A percentile compares a stretch with the other conserved stretches of the same genome.
Conservation (phyloP, 116 monocot genomes). For the Cymodocea nodosa region DNA sequence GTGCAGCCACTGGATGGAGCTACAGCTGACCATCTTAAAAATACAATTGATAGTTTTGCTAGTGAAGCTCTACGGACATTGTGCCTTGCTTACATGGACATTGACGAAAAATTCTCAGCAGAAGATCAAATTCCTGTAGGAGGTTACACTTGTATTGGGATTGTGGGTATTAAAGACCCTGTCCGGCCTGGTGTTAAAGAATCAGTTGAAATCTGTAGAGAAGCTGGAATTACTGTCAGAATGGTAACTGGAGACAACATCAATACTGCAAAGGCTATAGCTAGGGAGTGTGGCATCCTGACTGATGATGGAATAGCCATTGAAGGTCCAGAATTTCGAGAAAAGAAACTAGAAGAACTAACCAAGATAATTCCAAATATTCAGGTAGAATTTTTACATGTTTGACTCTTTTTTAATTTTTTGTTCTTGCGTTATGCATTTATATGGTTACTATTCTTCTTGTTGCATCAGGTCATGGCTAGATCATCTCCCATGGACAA, state of each 20-base stretch:
- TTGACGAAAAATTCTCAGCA: slow-evolving; percentile 27
- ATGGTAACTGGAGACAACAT: slow-evolving; percentile 93
- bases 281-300: slow-evolving; percentile 70
- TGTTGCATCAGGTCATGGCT: slow-evolving; percentile 51
- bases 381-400: slow-evolving; percentile 23
- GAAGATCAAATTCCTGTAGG: slow-evolving; percentile 37
- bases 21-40: slow-evolving; percentile 13
- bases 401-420: not conserved
- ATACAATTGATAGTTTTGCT: slow-evolving; percentile 59
- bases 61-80: slow-evolving; percentile 71
- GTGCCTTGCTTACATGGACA: slow-evolving; percentile 58
- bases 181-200: slow-evolving; percentile 74
- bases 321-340: slow-evolving; percentile 71
- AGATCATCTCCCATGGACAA: slow-evolving; percentile 76
- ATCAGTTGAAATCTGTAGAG: slow-evolving; percentile 53
- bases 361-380: slow-evolving; percentile 56
- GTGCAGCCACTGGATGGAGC: slow-evolving; percentile 32
- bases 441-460: not conserved
- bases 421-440: not conserved
- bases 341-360: slow-evolving; percentile 38
- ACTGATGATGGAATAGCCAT: slow-evolving; percentile 68
- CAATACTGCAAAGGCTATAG: slow-evolving; percentile 77
- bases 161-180: slow-evolving; percentile 82
- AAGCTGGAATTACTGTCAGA: slow-evolving; percentile 69
- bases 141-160: slow-evolving; percentile 59